Percentiles rank a stretch among this genome's conserved stretches.
Conservation (phyloP, 768 basidiomycete genomes). For the Melanogaster broomeanus region DNA sequence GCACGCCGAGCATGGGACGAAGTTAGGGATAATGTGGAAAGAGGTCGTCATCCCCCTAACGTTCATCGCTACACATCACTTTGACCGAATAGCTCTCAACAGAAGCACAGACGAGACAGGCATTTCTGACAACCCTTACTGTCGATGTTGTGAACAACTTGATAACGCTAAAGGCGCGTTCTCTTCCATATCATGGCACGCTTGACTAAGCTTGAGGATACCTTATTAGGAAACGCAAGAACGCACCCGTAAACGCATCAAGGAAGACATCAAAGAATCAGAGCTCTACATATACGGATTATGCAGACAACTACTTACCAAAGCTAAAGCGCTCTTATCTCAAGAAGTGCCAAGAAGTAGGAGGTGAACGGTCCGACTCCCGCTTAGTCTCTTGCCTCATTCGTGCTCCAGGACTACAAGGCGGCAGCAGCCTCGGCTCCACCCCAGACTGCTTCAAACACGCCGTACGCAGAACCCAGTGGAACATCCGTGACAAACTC, state of each 20-base stretch:
- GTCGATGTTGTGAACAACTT: conserved; percentile 76
- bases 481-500: conserved; percentile 35
- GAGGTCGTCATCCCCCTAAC: conserved; percentile 49
- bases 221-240: conserved; percentile 78
- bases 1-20: conserved; percentile 80
- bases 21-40: conserved; percentile 80
- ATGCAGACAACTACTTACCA: conserved; percentile 76
- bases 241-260: conserved; percentile 87
- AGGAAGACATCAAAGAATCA: conserved; percentile 89
- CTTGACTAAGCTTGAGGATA: background rate
- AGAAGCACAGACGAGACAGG: conserved; percentile 84
- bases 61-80: background rate
- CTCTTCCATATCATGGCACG: background rate
- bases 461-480: conserved; percentile 35
- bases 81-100: conserved; percentile 14
- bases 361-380: conserved; percentile 48
- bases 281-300: conserved; percentile 74
- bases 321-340: conserved; percentile 77
- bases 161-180: conserved; percentile 59
- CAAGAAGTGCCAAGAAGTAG: conserved; percentile 86
- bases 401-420: conserved; percentile 62
- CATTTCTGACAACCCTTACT: conserved; percentile 71
- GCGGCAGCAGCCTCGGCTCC: conserved; percentile 39
- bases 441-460: conserved; percentile 27
- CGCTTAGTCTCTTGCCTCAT: conserved; percentile 9